These are phyloP conservation scores for Cucurbita ficifolia DNA, from an alignment of 306 rosid species.

Conservation along the genomic window DNA sequence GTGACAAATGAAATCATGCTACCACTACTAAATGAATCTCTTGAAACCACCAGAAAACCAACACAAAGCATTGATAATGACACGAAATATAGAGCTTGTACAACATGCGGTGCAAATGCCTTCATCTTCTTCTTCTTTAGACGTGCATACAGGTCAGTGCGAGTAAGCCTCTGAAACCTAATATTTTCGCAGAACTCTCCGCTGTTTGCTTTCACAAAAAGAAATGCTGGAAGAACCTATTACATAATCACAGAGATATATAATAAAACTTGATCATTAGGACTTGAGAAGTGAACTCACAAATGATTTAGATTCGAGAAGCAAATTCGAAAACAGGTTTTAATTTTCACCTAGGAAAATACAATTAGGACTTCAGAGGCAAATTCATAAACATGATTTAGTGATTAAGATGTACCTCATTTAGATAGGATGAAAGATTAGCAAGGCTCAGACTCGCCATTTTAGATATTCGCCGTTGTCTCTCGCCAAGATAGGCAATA, in stretches of 20 bases:
- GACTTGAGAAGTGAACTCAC: neutral
- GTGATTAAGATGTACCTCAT: conserved; percentile 41
- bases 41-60: conserved; percentile 48
- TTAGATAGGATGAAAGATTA: conserved; percentile 67
- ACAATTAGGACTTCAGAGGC: no score
- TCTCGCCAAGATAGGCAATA: conserved; percentile 52
- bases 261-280: neutral
- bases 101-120: conserved; percentile 67
- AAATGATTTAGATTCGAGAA: neutral
- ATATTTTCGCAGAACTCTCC: conserved; percentile 53
- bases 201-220: conserved; percentile 73
- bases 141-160: conserved; percentile 32
- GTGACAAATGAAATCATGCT: conserved; percentile 59
- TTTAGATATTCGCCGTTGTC: conserved; percentile 53
- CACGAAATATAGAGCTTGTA: conserved; percentile 54
- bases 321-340: no score
- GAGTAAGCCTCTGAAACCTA: conserved; percentile 61
- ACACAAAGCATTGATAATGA: conserved; percentile 32
- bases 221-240: conserved; percentile 74
- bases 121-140: conserved; percentile 76
- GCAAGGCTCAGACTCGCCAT: conserved; percentile 52
- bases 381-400: neutral
- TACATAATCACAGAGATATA: neutral
- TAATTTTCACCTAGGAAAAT: neutral
- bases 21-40: conserved; percentile 33